phyloP scores from a whole-genome alignment of 768 basidiomycete genomes.

The Mrakia frigida region DNA sequence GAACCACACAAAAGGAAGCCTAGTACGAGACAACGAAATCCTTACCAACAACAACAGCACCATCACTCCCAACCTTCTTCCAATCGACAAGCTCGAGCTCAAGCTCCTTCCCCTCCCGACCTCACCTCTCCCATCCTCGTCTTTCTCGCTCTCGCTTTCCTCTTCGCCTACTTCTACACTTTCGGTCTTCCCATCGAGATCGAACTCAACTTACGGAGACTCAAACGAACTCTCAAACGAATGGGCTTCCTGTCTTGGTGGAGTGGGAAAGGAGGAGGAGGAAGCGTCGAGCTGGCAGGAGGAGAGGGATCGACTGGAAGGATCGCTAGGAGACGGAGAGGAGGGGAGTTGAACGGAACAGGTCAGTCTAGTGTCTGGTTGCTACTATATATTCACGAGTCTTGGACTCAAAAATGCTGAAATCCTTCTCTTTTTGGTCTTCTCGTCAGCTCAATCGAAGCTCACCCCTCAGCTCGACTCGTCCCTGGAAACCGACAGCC shows the following conservation, averaged over 20 bases:
- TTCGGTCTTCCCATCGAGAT: conserved; percentile 16
- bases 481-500: neutral
- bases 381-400: neutral
- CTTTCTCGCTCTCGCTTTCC: conserved; percentile 10
- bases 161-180: neutral
- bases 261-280: neutral
- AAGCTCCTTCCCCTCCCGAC: neutral
- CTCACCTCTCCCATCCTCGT: conserved; percentile 1
- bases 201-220: neutral
- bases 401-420: neutral
- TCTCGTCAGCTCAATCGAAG: neutral
- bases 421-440: neutral
- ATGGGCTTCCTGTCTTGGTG: conserved; percentile 16
- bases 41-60: neutral
- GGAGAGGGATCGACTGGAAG: neutral
- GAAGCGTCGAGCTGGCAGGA: neutral
- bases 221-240: neutral
- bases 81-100: neutral
- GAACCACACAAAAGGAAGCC: neutral
- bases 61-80: neutral
- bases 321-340: neutral
- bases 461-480: neutral
- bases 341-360: neutral
- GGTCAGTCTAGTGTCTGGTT: neutral
- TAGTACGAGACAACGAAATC: neutral